These are phyloP conservation scores for Macrophomina phaseolina DNA, from an alignment of 2,329 filamentous ascomycete genomes.

Conservation along the genomic window DNA sequence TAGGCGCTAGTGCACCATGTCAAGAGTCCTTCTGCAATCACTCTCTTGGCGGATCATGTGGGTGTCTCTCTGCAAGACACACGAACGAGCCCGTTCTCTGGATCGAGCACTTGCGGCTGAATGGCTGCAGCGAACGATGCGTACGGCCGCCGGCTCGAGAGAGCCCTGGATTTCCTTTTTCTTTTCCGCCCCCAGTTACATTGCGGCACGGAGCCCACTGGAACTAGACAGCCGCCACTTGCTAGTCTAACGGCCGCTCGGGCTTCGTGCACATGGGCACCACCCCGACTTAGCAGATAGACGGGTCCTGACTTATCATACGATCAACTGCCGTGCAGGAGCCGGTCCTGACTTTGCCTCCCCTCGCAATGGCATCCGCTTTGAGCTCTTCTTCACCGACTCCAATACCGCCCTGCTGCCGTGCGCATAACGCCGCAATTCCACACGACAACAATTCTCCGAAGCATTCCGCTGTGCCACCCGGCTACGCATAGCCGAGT, in stretches of 20 bases:
- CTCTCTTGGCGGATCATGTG: neutral
- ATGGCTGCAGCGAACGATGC: neutral
- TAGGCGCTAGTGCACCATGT: neutral
- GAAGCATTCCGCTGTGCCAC: conserved; percentile 11
- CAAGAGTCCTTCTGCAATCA: neutral
- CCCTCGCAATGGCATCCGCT: neutral
- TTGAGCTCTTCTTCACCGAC: neutral
- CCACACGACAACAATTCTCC: conserved; percentile 1
- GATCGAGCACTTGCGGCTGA: neutral
- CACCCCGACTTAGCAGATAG: neutral
- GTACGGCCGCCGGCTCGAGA: neutral
- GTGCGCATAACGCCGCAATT: conserved; percentile 16
- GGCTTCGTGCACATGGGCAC: neutral
- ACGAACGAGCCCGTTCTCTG: neutral
- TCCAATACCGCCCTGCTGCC: neutral
- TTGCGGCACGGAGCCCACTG: conserved; percentile 15
- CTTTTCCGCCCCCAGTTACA: conserved; percentile 4
- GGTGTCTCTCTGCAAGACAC: neutral
- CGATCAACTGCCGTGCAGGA: conserved; percentile 14
- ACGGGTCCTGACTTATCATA: neutral
- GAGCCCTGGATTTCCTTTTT: neutral
- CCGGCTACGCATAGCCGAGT: neutral
- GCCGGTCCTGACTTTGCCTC: neutral
- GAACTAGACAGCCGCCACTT: conserved; percentile 4
- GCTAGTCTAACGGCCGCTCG: conserved; percentile 8